Evolutionary conservation across 2,329 filamentous ascomycete species (phyloP).

Genomic region (Nigrospora oryzae): DNA sequence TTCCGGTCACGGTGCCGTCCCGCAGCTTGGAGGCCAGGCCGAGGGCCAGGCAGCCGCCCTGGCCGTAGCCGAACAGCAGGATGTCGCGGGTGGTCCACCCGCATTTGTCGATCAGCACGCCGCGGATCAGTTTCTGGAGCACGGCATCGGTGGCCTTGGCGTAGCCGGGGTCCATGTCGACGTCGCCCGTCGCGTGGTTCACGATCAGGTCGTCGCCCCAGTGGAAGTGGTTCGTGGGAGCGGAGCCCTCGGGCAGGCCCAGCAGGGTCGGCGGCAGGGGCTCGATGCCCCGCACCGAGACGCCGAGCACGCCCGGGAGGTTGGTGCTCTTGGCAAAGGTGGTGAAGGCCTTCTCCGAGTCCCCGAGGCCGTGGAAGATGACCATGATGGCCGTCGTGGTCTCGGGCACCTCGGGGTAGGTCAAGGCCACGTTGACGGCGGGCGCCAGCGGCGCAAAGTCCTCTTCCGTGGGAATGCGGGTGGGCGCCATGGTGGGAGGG

Average conservation of each 20-base stretch:
- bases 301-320: constrained; percentile 68
- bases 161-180: constrained; percentile 58
- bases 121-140: constrained; percentile 39
- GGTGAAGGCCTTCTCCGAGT: constrained; percentile 61
- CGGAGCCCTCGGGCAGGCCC: constrained; percentile 24
- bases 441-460: constrained; percentile 39
- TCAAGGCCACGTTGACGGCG: constrained; percentile 33
- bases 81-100: constrained; percentile 54
- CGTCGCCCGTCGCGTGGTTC: constrained; percentile 35
- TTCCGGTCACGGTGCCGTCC: constrained; percentile 19
- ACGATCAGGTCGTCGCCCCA: constrained; percentile 61
- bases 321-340: constrained; percentile 59
- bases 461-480: constrained; percentile 37
- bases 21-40: constrained; percentile 40
- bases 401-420: constrained; percentile 45
- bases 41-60: constrained; percentile 56
- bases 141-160: constrained; percentile 36
- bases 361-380: constrained; percentile 78
- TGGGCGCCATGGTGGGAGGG: constrained; percentile 27
- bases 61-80: constrained; percentile 58
- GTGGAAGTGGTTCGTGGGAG: constrained; percentile 36
- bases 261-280: constrained; percentile 61
- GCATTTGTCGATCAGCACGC: constrained; percentile 42
- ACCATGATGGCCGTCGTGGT: constrained; percentile 67
- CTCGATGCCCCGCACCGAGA: constrained; percentile 64